Evolutionary conservation across 176 grass and related monocot genomes (phyloP).

Genomic region (Urochloa ruziziensis): DNA sequence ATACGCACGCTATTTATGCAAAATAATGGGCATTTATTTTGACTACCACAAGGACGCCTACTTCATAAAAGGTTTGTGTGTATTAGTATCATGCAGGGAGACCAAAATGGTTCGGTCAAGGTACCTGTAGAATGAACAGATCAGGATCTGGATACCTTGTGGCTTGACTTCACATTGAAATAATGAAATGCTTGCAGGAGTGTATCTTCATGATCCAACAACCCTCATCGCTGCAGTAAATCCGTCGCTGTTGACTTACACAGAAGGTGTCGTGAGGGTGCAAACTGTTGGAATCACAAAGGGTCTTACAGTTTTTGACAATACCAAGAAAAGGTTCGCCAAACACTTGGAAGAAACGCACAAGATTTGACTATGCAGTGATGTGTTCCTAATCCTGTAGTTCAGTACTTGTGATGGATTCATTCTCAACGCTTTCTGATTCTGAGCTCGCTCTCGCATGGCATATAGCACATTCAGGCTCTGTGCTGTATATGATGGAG

Average conservation of each 20-base stretch:
- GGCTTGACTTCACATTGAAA: slow-evolving; percentile 30
- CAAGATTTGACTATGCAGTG: not conserved
- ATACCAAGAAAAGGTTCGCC: slow-evolving; percentile 73
- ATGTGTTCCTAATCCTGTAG: not conserved
- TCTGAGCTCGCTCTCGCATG: not conserved
- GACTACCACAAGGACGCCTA: slow-evolving; percentile 77
- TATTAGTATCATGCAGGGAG: not conserved
- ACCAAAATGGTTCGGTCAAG: not conserved
- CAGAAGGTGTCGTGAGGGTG: slow-evolving; percentile 80
- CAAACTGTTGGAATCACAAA: slow-evolving; percentile 78
- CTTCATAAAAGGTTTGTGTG: slow-evolving; percentile 54
- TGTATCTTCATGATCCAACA: slow-evolving; percentile 90
- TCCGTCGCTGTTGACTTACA: slow-evolving; percentile 86
- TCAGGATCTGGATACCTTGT: not conserved
- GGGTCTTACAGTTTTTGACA: slow-evolving; percentile 83
- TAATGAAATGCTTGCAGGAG: slow-evolving; percentile 65
- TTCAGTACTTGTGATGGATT: not conserved
- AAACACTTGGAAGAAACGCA: not conserved
- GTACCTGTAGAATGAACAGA: not conserved
- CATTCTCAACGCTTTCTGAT: not conserved
- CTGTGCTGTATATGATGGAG: not conserved
- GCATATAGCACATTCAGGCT: not conserved
- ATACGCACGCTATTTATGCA: slow-evolving; percentile 80
- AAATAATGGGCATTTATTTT: slow-evolving; percentile 80
- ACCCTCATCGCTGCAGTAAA: slow-evolving; percentile 77